phyloP scores from a whole-genome alignment of 2,329 filamentous ascomycete genomes.

The Cordyceps tenuipes region DNA sequence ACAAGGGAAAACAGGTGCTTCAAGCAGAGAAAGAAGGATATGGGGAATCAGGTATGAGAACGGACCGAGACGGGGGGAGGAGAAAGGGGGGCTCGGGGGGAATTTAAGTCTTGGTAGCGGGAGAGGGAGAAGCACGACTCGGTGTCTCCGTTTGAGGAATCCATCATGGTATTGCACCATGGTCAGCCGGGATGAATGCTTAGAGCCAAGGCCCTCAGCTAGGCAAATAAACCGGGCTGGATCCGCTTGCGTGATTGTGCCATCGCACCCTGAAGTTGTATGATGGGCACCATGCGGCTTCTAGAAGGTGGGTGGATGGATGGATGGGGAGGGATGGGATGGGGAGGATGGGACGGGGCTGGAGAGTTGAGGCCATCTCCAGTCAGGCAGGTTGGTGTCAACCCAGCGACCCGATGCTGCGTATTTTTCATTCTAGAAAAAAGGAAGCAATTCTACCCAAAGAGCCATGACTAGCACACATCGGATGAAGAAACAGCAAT shows the following conservation, averaged over 20 bases:
- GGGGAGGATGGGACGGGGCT: not conserved
- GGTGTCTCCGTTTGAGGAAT: not conserved
- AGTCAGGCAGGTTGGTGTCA: too few species aligned
- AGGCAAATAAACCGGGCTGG: not conserved
- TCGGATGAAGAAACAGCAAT: too few species aligned
- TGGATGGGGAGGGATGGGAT: not conserved
- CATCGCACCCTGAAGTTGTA: conserved; percentile 11
- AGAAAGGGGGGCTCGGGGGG: not conserved
- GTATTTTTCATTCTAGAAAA: too few species aligned
- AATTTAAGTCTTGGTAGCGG: not conserved
- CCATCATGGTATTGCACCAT: conserved; percentile 9
- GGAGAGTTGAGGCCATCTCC: too few species aligned
- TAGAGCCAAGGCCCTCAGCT: not conserved
- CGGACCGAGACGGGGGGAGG: not conserved
- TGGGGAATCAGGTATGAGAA: not conserved
- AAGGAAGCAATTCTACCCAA: too few species aligned
- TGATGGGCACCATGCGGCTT: not conserved
- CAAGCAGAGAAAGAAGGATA: not conserved
- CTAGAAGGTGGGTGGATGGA: not conserved
- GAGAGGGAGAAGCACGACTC: not conserved
- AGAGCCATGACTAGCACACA: not conserved
- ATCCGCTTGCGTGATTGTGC: conserved; percentile 10
- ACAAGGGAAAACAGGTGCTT: not conserved
- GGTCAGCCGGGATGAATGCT: too few species aligned
- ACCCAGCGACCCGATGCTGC: too few species aligned